These are phyloP conservation scores for Venturia effusa DNA, from an alignment of 2,329 filamentous ascomycete species.

Conservation along the genomic window DNA sequence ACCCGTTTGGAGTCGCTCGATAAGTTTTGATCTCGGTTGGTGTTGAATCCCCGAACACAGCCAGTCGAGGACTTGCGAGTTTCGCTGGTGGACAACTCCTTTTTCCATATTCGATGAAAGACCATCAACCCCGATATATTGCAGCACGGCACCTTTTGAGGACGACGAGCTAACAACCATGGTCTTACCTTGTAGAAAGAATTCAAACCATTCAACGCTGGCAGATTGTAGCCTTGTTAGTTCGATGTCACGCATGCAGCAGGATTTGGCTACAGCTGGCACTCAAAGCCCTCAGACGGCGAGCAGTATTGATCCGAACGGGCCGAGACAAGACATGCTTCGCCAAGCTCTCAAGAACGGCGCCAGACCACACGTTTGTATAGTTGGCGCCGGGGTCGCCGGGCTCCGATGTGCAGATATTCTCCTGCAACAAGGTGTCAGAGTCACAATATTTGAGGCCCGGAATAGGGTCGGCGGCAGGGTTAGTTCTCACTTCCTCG, in stretches of 20 bases:
- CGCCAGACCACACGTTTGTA: slow-evolving; percentile 40
- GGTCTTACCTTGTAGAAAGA: neutral
- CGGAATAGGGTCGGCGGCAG: slow-evolving; percentile 57
- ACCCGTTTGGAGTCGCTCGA: neutral
- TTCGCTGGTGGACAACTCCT: neutral
- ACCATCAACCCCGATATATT: neutral
- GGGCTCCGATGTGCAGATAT: slow-evolving; percentile 63
- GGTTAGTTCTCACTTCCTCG: slow-evolving; percentile 28
- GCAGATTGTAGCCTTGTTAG: neutral
- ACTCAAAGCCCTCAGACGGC: neutral
- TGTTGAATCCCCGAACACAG: no score
- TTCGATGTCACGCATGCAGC: slow-evolving; percentile 9
- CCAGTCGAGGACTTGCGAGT: neutral
- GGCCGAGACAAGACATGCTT: neutral
- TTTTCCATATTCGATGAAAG: neutral
- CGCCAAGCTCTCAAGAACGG: neutral
- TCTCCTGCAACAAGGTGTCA: slow-evolving; percentile 51
- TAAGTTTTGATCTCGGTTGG: no score
- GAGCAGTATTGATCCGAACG: neutral
- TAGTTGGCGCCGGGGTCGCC: slow-evolving; percentile 61
- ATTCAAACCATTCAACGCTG: neutral
- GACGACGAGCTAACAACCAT: neutral
- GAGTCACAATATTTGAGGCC: slow-evolving; percentile 60
- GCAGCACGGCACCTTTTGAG: neutral
- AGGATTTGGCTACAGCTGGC: slow-evolving; percentile 3